A percentile compares a stretch with the other conserved stretches of the same genome.
Conservation (phyloP, 2,329 filamentous ascomycete genomes). For the Penicillium rolfsii region DNA sequence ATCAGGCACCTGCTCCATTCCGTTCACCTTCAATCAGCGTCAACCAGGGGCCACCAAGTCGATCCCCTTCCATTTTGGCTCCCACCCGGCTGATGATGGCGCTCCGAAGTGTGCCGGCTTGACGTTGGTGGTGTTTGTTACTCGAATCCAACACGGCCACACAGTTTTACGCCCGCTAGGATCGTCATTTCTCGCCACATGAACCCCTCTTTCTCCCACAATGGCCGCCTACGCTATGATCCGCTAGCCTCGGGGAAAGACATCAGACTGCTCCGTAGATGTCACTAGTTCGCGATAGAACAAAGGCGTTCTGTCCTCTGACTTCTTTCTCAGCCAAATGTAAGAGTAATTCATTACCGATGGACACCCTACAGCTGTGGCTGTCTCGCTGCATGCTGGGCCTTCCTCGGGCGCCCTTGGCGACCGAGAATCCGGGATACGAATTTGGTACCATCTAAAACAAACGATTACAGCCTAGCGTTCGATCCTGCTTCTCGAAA, state of each 20-base stretch:
- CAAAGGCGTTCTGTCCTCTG: not conserved
- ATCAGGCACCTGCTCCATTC: conserved; percentile 24
- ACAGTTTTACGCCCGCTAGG: not conserved
- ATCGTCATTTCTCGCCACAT: conserved; percentile 9
- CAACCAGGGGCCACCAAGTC: conserved; percentile 11
- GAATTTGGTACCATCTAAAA: not conserved
- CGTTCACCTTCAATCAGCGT: conserved; percentile 4
- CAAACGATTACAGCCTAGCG: not conserved
- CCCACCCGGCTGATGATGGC: conserved; percentile 17
- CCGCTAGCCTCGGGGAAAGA: not conserved
- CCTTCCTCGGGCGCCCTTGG: not conserved
- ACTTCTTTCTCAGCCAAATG: not conserved
- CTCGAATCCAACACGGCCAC: not conserved
- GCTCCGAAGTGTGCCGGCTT: conserved; percentile 1
- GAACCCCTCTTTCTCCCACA: not conserved
- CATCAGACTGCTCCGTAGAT: not conserved
- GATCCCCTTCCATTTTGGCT: conserved; percentile 24
- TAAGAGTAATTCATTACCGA: too few species aligned
- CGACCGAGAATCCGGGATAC: not conserved
- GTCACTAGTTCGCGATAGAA: not conserved
- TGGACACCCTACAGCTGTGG: not conserved
- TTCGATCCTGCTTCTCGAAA: not conserved
- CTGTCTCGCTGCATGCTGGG: not conserved
- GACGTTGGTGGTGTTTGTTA: not conserved
- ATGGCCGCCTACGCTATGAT: not conserved